Percentiles rank a stretch among this genome's conserved stretches.
Evolutionary conservation across 2,329 filamentous ascomycete genomes (phyloP).

Genomic region (Penicillium corylophilum): DNA sequence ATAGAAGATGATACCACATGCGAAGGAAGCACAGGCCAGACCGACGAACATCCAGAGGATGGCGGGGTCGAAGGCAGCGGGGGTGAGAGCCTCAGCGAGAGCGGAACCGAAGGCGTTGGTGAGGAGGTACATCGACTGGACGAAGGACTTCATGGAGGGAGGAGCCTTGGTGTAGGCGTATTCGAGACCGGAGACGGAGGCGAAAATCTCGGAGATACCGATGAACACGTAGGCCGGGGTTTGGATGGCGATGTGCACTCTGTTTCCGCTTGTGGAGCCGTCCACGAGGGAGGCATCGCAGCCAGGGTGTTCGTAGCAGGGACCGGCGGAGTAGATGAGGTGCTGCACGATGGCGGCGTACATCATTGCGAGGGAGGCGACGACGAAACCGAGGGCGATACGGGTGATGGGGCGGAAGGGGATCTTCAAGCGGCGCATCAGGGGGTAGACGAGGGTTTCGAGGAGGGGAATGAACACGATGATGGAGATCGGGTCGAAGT

Average conservation of each 20-base stretch:
- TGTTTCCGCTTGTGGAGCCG: conserved; percentile 38
- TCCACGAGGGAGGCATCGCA: conserved; percentile 35
- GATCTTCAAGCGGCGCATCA: conserved; percentile 62
- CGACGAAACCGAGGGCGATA: conserved; percentile 68
- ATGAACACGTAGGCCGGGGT: conserved; percentile 48
- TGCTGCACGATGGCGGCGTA: conserved; percentile 60
- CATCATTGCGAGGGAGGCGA: conserved; percentile 62
- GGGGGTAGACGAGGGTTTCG: conserved; percentile 68
- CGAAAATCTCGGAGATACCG: conserved; percentile 56
- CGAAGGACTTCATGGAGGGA: conserved; percentile 64
- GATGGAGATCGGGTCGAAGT: conserved; percentile 72
- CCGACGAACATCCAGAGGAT: conserved; percentile 67
- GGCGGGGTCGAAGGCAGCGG: conserved; percentile 61
- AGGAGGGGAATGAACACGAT: conserved; percentile 73
- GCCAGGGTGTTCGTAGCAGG: conserved; percentile 50
- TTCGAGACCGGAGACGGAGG: conserved; percentile 67
- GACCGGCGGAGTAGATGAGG: conserved; percentile 54
- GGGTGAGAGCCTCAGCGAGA: conserved; percentile 61
- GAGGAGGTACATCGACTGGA: conserved; percentile 58
- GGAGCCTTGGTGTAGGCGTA: conserved; percentile 74
- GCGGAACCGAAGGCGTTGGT: conserved; percentile 60
- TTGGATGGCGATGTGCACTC: conserved; percentile 47
- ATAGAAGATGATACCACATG: conserved; percentile 56
- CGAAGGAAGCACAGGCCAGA: conserved; percentile 51
- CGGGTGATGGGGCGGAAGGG: conserved; percentile 73